Evolutionary conservation across 2,329 filamentous ascomycete genomes (phyloP), one percentile per base, ranked within the genome.

Genomic region (Diatrype stigma): DNA sequence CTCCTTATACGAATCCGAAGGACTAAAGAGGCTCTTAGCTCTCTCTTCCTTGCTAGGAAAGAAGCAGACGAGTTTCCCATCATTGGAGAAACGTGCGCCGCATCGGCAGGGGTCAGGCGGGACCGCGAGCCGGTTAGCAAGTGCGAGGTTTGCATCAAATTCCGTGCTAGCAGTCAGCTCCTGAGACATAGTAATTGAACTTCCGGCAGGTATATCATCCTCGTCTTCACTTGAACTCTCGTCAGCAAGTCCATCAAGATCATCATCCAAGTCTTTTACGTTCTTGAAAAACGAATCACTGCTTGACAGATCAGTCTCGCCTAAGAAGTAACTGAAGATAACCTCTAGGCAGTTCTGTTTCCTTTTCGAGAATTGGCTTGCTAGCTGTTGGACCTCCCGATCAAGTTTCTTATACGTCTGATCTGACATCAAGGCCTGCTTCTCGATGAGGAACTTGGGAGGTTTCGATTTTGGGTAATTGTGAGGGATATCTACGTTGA

Each of bases 141-240:
- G 73, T 2, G 75, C 75, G 42, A 84, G 69, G 2, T 78, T 76
- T 4, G 75, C 76, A 42, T 80, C 80, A 3, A 75, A 71, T 46
- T 82, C 79, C 21, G 71, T 73, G 53, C 77, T 81, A 8, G 76
- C 73, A 42, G 74, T 76, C 21, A 85, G 70, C 56, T 85, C 82
- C 56, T 84, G 81, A 6, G 82, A 85, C 78, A 85, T 81, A 49
- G 79, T 77, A 12, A 76, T 78, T 8, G 78, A 80, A 17, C 75
- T 77, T 3, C 77, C 77, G 2, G 75, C 65, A 0, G 75, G 74
- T 11, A 80, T 78, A 22, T 78, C 74, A 44, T 74, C 74, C 21
- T 92, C 89, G 53, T 90, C 87, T 55, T 90, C 87, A 60, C 89
- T 95, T 3, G 90, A 96, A 58, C 89, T 93, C 57, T 94, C 90